Conservation (phyloP, 139 green algal species). For the Chlamydomonas schloesseri region DNA sequence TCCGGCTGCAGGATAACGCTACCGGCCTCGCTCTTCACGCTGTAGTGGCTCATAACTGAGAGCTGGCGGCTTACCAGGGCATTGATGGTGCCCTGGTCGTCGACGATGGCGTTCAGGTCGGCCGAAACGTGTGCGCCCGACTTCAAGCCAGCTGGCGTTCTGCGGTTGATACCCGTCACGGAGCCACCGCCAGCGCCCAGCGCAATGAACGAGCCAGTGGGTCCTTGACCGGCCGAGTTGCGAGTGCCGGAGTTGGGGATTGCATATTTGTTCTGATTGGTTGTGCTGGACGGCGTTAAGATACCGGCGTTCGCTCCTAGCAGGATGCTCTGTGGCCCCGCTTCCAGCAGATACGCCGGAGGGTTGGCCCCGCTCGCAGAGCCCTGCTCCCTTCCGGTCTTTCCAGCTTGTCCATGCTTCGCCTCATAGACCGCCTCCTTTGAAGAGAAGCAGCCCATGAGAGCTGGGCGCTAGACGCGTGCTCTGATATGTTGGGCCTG, state of each 20-base stretch:
- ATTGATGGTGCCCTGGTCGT: slow-evolving; percentile 61
- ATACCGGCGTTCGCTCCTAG: not conserved
- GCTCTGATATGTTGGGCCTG: too few relatives aligned
- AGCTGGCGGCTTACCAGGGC: slow-evolving; percentile 54
- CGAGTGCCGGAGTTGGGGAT: slow-evolving; percentile 13
- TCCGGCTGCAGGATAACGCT: slow-evolving; percentile 45
- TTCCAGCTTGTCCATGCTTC: not conserved
- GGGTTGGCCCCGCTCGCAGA: slow-evolving; percentile 7
- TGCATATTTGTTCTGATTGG: slow-evolving; percentile 15
- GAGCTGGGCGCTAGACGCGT: too few relatives aligned
- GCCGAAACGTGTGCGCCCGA: slow-evolving; percentile 44
- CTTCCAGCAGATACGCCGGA: slow-evolving; percentile 22
- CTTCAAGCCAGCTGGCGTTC: not conserved
- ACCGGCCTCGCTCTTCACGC: slow-evolving; percentile 36
- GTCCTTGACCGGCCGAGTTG: not conserved
- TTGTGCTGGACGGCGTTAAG: slow-evolving; percentile 1
- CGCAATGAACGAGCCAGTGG: slow-evolving; percentile 18
- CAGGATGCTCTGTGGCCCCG: slow-evolving; percentile 22
- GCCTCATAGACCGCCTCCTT: slow-evolving; percentile 22
- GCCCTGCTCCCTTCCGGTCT: not conserved
- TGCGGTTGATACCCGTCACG: not conserved
- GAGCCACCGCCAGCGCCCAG: slow-evolving; percentile 16
- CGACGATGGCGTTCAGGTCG: slow-evolving; percentile 61
- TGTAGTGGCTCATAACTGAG: slow-evolving; percentile 56
- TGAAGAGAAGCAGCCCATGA: slow-evolving; percentile 32